Conservation (phyloP, 2,329 filamentous ascomycete genomes). For the Alternaria triticina region DNA sequence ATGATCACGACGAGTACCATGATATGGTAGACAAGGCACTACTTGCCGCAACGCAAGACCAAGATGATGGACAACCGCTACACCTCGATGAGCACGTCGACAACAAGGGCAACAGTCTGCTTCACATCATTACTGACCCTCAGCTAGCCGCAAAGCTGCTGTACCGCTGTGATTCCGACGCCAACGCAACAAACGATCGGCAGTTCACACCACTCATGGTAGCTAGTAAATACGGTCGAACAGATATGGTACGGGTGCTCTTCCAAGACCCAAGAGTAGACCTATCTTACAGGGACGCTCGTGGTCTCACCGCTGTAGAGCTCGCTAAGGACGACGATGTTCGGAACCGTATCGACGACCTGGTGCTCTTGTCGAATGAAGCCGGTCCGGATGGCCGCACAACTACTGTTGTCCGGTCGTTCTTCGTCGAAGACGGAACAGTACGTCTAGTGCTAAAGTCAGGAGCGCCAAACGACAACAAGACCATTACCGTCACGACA, state of each 20-base stretch:
- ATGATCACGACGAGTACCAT: conserved; percentile 87
- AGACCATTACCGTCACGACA: conserved; percentile 91
- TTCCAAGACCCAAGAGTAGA: conserved; percentile 91
- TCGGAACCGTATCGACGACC: conserved; percentile 92
- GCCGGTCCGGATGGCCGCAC: conserved; percentile 78
- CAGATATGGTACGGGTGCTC: conserved; percentile 88
- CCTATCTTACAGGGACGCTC: conserved; percentile 78
- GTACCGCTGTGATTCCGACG: conserved; percentile 87
- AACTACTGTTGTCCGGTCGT: conserved; percentile 91
- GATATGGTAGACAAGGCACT: conserved; percentile 87
- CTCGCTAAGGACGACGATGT: conserved; percentile 98
- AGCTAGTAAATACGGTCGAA: conserved; percentile 94
- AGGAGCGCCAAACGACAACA: conserved; percentile 79
- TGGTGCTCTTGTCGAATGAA: conserved; percentile 75
- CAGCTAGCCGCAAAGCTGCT: conserved; percentile 77
- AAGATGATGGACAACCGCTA: conserved; percentile 78
- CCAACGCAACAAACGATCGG: conserved; percentile 94
- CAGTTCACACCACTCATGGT: conserved; percentile 97
- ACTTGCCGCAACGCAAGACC: conserved; percentile 72
- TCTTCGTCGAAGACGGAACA: conserved; percentile 96
- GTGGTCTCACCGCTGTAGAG: conserved; percentile 92
- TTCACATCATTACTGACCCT: conserved; percentile 94
- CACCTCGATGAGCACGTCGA: conserved; percentile 94
- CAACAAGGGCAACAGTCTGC: conserved; percentile 86
- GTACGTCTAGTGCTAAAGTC: conserved; percentile 94